These are phyloP conservation scores for Blumeria hordei DNA, from an alignment of 2,329 filamentous ascomycete genomes.

Conservation along the genomic window DNA sequence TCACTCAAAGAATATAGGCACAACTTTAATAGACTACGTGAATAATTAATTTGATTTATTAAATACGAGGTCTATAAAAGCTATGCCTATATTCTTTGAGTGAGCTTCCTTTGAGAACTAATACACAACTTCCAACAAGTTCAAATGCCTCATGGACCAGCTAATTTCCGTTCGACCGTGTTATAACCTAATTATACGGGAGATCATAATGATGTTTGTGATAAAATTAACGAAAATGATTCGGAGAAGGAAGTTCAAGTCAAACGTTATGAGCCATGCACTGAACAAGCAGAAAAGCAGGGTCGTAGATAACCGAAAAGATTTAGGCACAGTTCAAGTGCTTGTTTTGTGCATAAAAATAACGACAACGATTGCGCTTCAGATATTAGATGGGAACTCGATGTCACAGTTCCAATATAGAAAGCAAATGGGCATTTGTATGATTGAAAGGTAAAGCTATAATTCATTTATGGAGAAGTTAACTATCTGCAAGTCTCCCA, in stretches of 20 bases:
- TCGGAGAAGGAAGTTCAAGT: background rate
- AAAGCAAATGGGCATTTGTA: too few species aligned
- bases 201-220: background rate
- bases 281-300: background rate
- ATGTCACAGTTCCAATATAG: too few species aligned
- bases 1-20: too few species aligned
- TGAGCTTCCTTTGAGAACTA: too few species aligned
- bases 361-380: background rate
- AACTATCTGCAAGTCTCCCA: too few species aligned
- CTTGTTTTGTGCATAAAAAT: background rate
- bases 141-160: constrained; percentile 1
- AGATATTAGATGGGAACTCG: background rate
- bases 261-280: background rate
- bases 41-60: too few species aligned
- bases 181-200: constrained; percentile 3
- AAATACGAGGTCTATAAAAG: too few species aligned
- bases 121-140: too few species aligned
- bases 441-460: too few species aligned
- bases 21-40: too few species aligned
- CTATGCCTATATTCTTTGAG: too few species aligned
- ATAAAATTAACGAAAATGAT: background rate
- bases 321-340: background rate
- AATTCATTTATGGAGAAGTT: too few species aligned
- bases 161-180: constrained; percentile 2
- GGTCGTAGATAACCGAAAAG: background rate